Percentiles rank a stretch among this genome's conserved stretches.
Conservation (phyloP, 1,284 basidiomycete genomes). For the Heterobasidion annosum region DNA sequence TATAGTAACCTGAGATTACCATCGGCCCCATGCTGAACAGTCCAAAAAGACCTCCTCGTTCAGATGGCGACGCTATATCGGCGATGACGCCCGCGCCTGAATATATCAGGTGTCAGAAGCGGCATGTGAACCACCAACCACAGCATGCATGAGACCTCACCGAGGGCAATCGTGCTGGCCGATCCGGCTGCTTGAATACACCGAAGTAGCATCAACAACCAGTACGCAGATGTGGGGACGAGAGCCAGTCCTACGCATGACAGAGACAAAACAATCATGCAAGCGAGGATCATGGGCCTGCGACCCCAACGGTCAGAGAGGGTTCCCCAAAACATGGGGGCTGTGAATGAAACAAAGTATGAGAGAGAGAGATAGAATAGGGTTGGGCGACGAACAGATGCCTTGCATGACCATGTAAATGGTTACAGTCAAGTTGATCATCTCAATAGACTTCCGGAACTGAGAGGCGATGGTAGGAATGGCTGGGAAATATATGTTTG, state of each 20-base stretch:
- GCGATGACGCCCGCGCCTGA: slow-evolving; percentile 29
- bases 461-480: slow-evolving; percentile 56
- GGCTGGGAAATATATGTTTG: slow-evolving; percentile 73
- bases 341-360: slow-evolving; percentile 13
- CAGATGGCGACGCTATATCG: slow-evolving; percentile 27
- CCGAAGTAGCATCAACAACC: slow-evolving; percentile 37
- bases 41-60: slow-evolving; percentile 31
- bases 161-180: slow-evolving; percentile 33
- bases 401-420: slow-evolving; percentile 76
- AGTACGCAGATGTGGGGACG: slow-evolving; percentile 34
- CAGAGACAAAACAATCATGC: slow-evolving; percentile 27
- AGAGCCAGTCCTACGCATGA: slow-evolving; percentile 40
- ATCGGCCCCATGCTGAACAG: slow-evolving; percentile 27
- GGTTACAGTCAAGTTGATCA: slow-evolving; percentile 73
- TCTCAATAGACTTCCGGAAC: slow-evolving; percentile 55
- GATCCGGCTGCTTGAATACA: slow-evolving; percentile 38
- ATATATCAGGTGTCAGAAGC: not conserved
- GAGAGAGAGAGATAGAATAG: not conserved
- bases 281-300: slow-evolving; percentile 33
- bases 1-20: slow-evolving; percentile 15
- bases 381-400: slow-evolving; percentile 33
- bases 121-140: not conserved
- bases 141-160: slow-evolving; percentile 9
- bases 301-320: slow-evolving; percentile 36
- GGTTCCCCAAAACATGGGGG: slow-evolving; percentile 36